Evolutionary conservation across 768 basidiomycete genomes (phyloP), one percentile per base, ranked within the genome.

Genomic region (Tylopilus sp.): DNA sequence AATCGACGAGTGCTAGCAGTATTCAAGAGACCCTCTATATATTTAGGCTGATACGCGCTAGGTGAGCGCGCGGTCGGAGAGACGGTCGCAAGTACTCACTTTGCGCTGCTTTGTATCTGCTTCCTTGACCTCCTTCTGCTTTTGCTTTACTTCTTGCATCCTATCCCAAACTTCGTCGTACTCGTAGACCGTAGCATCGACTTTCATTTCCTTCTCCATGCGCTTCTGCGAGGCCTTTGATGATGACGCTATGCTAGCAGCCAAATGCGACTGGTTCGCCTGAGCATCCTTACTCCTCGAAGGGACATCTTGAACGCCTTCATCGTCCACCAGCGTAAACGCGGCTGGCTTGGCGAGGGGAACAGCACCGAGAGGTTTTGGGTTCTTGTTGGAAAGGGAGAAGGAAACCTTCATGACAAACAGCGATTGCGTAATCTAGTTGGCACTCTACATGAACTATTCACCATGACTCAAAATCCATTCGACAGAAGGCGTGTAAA

Each of bases 121-220:
- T 60, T 94, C 91, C 71, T 92, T 92, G 3, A 74, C 78, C 60
- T 81, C 80, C 64, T 92, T 90, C 64, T 87, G 87, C 36, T 72
- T 74, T 57, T 74, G 74, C 71, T 94, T 91, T 1, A 84, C 87
- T 58, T 87, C 83, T 71, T 98, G 94, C 86, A 99, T 98, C 59
- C 80, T 83, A 63, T 99, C 97, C 81, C 87, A 98, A 5, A 98
- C 85, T 71, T 92, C 94, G 66, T 99, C 97, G 64, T 99, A 99
- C 69, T 95, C 85, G 68, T 88, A 98, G 5, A 95, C 89, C 1
- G 86, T 87, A 38, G 80, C 65, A 61, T 98, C 96, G 4, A 93
- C 75, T 56, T 78, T 77, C 73, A 84, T 80, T 68, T 95, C 94
- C 45, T 81, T 81, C 56, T 90, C 84, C 73, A 95, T 83, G 58